Evolutionary conservation across 495 filamentous ascomycete species (phyloP).

Genomic region (Podospora australis): DNA sequence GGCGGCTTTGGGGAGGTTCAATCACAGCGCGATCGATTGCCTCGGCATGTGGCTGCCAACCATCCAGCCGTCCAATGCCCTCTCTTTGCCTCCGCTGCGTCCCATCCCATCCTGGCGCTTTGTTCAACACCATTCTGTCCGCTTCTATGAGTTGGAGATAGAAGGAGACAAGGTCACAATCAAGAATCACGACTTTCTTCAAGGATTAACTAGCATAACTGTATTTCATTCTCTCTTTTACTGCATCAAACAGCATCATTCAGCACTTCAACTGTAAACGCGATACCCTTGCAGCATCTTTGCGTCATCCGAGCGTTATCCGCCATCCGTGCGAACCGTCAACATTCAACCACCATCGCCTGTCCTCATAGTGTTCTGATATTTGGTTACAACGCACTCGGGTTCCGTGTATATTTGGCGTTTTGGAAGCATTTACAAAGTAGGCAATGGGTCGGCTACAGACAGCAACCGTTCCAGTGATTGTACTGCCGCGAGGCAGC

Average conservation of each 20-base stretch:
- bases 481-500: slow-evolving; percentile 64
- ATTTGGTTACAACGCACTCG: background rate
- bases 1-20: too few relatives aligned
- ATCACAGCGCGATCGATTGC: background rate
- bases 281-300: background rate
- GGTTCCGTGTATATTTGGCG: too few relatives aligned
- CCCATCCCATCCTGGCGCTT: background rate
- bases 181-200: background rate
- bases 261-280: too few relatives aligned
- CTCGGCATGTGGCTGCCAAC: slow-evolving; percentile 1
- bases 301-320: background rate
- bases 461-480: slow-evolving; percentile 55
- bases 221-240: background rate
- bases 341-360: background rate
- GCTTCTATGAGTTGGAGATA: background rate
- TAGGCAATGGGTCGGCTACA: slow-evolving; percentile 23
- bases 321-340: background rate
- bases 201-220: background rate
- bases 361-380: background rate
- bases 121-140: background rate
- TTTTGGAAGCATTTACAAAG: background rate
- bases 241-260: too few relatives aligned
- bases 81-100: background rate
- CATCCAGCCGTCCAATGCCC: too few relatives aligned
- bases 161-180: background rate